Base-by-base conservation (phyloP, 306 rosid species). In the Purshia tridentata region DNA sequence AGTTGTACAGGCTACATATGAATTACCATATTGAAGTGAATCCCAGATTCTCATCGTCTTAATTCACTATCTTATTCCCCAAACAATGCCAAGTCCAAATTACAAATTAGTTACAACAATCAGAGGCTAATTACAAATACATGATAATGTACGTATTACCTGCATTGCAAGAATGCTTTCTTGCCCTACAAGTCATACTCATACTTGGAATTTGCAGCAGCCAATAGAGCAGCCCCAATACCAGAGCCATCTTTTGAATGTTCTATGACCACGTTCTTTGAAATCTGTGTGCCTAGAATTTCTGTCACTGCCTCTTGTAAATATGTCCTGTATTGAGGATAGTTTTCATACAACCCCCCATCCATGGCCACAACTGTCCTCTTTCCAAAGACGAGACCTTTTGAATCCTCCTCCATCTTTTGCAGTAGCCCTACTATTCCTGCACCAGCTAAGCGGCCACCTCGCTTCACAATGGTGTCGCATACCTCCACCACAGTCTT, bases 381-480 rank as follows among this genome's bases (percentile, higher is more conserved):
- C 77, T 88, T 93, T n/a, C 93, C 88, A 76, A 84, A 85, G 62
- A 88, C 67, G 23, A 80, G 18, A 49, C 86, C 96, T 75, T 75
- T 71, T 14, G 88, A 81, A 23, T 91, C 91, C 72, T 89, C 88
- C 76, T 91, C 98, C 90, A 93, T 86, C 82, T 93, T 93, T 19
- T 86, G 88, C 77, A 93, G 84, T 72, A 93, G 82, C 45, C 94
- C 98, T 15, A 93, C 97, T 48, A 93, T 85, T 67, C 98, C 98
- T 15, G 98, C 98, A 63, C 98, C 98, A 3, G 96, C 97, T 82
- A 93, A 78, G 70, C 91, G 88, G 3, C 98, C 96, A 16, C 98
- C 98, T 81, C 98, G 82, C 85, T 84, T 89, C 59, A 82, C 88
- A n/a, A 91, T 75, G 0, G 90, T 81, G 85, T 93, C 94, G 6